A percentile compares a stretch with the other conserved stretches of the same genome.
Evolutionary conservation across 148 eudicot genomes (phyloP).

Genomic region (Spergularia bocconei): DNA sequence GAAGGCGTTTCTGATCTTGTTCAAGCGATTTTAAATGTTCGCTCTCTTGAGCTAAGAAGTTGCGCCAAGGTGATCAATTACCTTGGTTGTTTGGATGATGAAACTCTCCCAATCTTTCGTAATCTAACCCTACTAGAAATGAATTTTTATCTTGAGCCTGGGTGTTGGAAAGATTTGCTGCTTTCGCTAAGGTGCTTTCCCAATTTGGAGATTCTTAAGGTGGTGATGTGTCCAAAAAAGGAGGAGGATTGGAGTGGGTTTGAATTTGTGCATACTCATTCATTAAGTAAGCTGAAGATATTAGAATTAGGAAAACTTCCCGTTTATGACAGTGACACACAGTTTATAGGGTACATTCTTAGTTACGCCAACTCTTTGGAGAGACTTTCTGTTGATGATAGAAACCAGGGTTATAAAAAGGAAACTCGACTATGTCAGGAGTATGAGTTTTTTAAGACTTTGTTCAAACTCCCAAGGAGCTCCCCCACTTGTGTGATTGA

Average conservation of each 20-base stretch:
- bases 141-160: not conserved
- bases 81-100: not conserved
- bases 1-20: not conserved
- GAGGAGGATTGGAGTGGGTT: not conserved
- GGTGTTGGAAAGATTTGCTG: not conserved
- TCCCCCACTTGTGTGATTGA: slow-evolving; percentile 5
- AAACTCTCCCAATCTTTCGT: not conserved
- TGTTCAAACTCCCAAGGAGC: slow-evolving; percentile 8
- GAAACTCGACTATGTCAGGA: not conserved
- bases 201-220: slow-evolving; percentile 1
- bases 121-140: not conserved
- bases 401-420: not conserved
- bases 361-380: not conserved
- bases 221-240: not conserved
- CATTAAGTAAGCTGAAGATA: not conserved
- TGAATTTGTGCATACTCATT: not conserved
- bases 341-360: not conserved
- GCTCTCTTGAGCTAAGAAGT: not conserved
- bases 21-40: not conserved
- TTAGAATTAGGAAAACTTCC: not conserved
- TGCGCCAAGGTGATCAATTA: not conserved
- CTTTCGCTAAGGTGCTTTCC: slow-evolving; percentile 3
- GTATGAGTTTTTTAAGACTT: not conserved
- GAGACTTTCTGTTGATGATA: not conserved
- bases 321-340: not conserved